Percentiles rank a stretch among this genome's conserved stretches.
These are phyloP conservation scores for Setaria viridis DNA, from an alignment of 202 grass and related monocot genomes.

Conservation along the genomic window DNA sequence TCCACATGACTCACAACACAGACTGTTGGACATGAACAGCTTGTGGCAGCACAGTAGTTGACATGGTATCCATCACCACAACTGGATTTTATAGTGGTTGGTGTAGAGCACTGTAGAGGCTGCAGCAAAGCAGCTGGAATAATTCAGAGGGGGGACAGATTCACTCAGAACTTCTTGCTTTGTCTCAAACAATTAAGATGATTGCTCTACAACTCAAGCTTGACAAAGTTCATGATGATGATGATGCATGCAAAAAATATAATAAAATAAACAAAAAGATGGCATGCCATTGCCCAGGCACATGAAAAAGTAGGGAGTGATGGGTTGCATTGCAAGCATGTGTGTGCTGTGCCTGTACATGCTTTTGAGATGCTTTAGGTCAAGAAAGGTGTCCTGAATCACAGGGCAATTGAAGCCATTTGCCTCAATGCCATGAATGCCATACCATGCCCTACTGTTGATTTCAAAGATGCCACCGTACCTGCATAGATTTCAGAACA, in stretches of 20 bases:
- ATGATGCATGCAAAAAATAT: neutral
- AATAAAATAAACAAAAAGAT: neutral
- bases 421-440: conserved; percentile 5
- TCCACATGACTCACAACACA: conserved; percentile 26
- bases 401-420: conserved; percentile 1
- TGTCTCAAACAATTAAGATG: neutral
- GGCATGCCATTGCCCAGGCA: too few relatives aligned
- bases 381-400: conserved; percentile 22
- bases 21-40: neutral
- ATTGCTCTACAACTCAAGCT: neutral
- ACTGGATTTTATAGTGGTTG: neutral
- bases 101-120: neutral
- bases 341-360: conserved; percentile 18
- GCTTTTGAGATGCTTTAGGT: conserved; percentile 40
- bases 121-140: neutral
- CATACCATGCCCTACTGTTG: neutral
- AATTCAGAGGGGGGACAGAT: neutral
- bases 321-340: conserved; percentile 19
- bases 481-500: conserved; percentile 14
- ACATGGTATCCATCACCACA: conserved; percentile 1
- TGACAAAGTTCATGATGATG: neutral
- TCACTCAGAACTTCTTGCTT: neutral
- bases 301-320: conserved; percentile 8
- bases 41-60: neutral
- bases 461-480: neutral